These are phyloP conservation scores for Chalciporus piperatus DNA, from an alignment of 768 basidiomycete species.

Conservation along the genomic window DNA sequence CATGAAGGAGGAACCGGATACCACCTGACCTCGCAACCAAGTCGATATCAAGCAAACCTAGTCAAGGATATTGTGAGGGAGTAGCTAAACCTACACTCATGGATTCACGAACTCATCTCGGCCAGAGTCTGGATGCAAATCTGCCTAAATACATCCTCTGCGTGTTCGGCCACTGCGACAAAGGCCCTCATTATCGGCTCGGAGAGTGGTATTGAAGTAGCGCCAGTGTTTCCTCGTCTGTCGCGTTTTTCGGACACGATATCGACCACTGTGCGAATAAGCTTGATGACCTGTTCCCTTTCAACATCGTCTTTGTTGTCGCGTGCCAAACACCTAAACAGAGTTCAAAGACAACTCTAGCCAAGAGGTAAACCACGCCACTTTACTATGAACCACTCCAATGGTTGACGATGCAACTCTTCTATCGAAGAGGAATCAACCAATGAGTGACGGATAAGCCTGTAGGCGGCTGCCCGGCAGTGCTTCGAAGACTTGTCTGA, in stretches of 20 bases:
- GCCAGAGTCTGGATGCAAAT: conserved; percentile 84
- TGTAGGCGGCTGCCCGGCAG: conserved; percentile 78
- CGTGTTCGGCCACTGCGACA: conserved; percentile 90
- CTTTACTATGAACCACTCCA: conserved; percentile 94
- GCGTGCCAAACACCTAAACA: conserved; percentile 70
- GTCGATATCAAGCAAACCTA: conserved; percentile 87
- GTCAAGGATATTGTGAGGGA: conserved; percentile 7
- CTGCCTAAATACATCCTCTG: conserved; percentile 83
- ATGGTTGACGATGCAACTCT: conserved; percentile 54
- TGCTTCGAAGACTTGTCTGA: conserved; percentile 72
- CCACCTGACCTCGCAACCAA: conserved; percentile 79
- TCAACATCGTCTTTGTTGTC: conserved; percentile 82
- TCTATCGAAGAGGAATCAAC: conserved; percentile 73
- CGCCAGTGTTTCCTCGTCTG: conserved; percentile 36
- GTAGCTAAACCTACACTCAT: conserved; percentile 5
- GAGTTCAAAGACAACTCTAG: conserved; percentile 4
- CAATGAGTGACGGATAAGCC: conserved; percentile 74
- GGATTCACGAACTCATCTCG: conserved; percentile 70
- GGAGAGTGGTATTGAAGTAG: conserved; percentile 58
- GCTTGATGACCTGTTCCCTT: conserved; percentile 89
- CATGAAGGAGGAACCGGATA: conserved; percentile 80
- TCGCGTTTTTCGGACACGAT: conserved; percentile 61
- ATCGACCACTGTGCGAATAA: conserved; percentile 80
- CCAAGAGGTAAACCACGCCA: conserved; percentile 32
- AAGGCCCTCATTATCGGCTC: conserved; percentile 81